Percentiles rank a stretch among this genome's conserved stretches.
These are phyloP conservation scores for Gnaphalium uliginosum DNA, from an alignment of 129 eudicot genomes.

Conservation along the genomic window DNA sequence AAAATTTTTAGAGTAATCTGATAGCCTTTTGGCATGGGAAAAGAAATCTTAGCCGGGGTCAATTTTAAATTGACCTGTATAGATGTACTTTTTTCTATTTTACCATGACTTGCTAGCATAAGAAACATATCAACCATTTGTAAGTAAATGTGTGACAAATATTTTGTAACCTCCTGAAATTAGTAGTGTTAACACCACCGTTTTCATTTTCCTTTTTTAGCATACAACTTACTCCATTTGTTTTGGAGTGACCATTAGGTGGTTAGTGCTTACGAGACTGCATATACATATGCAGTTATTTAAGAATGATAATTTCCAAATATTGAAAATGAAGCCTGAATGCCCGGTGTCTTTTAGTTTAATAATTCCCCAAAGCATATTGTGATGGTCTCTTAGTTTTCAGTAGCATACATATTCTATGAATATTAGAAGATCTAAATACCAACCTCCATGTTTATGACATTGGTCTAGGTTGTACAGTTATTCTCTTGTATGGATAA, in stretches of 20 bases:
- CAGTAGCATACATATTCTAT: neutral
- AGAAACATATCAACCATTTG: neutral
- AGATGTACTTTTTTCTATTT: no score
- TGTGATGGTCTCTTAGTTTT: slow-evolving; percentile 1
- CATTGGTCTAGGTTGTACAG: slow-evolving; percentile 75
- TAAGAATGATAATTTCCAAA: neutral
- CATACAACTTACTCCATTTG: no score
- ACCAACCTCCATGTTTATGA: neutral
- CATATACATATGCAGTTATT: slow-evolving; percentile 5
- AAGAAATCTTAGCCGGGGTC: no score
- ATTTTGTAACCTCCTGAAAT: no score
- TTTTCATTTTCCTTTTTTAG: no score
- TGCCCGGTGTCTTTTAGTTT: neutral
- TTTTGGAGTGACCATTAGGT: slow-evolving; percentile 1
- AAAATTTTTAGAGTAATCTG: neutral
- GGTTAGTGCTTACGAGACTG: slow-evolving; percentile 10
- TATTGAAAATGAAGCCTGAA: neutral
- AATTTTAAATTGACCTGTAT: no score
- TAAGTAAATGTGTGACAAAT: neutral
- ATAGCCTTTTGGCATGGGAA: neutral
- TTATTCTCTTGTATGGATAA: slow-evolving; percentile 90
- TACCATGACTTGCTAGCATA: neutral
- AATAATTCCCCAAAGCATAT: neutral
- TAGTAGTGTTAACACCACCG: no score
- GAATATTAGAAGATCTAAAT: neutral